Evolutionary conservation across 192 early-diverging fungal species (phyloP).

Genomic region (Entomortierella chlamydospora): DNA sequence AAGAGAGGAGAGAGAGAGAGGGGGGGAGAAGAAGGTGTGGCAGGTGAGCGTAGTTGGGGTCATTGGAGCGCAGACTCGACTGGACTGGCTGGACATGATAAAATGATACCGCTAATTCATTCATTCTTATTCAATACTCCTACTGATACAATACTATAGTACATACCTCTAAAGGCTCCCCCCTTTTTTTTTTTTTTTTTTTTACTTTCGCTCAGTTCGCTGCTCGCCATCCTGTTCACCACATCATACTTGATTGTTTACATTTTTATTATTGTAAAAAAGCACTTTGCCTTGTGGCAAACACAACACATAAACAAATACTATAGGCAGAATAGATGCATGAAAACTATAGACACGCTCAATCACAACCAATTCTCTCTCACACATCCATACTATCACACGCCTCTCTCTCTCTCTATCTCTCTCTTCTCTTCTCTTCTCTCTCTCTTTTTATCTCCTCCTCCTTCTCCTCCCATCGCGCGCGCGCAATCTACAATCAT

Average conservation of each 20-base stretch:
- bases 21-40: neutral
- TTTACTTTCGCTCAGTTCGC: conserved; percentile 2
- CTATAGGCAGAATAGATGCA: too few relatives aligned
- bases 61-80: conserved; percentile 1
- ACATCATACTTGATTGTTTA: neutral
- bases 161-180: neutral
- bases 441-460: neutral
- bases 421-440: neutral
- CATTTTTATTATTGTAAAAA: neutral
- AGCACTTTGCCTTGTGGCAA: neutral
- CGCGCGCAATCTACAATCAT: neutral
- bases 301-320: neutral
- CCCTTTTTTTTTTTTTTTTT: neutral
- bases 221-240: too few relatives aligned
- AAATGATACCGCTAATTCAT: neutral
- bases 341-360: too few relatives aligned
- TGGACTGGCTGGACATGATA: neutral
- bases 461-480: neutral
- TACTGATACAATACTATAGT: too few relatives aligned
- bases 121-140: neutral
- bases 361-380: too few relatives aligned
- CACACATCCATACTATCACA: too few relatives aligned
- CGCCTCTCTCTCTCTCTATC: neutral
- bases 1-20: neutral
- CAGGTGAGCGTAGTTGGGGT: neutral